Conservation (phyloP, 2,329 filamentous ascomycete genomes). For the Exophiala dermatitidis region DNA sequence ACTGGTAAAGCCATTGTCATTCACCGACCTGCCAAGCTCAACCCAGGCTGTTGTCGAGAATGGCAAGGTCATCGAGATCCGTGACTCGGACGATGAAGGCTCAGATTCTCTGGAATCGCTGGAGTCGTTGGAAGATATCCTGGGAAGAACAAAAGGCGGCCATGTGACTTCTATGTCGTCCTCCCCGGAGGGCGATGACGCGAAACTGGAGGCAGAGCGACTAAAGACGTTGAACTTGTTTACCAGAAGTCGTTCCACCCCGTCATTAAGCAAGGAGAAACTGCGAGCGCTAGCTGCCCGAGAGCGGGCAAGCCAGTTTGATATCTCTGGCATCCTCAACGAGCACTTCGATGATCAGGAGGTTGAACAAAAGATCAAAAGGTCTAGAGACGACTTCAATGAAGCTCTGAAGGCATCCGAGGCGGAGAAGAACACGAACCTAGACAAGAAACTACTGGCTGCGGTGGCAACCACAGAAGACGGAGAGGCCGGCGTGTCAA, state of each 20-base stretch:
- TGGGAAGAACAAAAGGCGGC: conserved; percentile 29
- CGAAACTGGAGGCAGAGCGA: conserved; percentile 21
- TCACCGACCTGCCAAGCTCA: conserved; percentile 23
- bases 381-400: conserved; percentile 32
- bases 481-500: conserved; percentile 35
- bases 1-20: conserved; percentile 29
- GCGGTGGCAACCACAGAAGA: conserved; percentile 40
- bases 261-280: conserved; percentile 21
- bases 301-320: conserved; percentile 19
- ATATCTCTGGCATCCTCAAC: conserved; percentile 43
- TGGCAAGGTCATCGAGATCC: conserved; percentile 47
- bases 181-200: conserved; percentile 16
- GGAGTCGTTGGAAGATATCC: conserved; percentile 49
- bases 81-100: conserved; percentile 60
- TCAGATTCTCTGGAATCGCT: conserved; percentile 51
- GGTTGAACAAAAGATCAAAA: conserved; percentile 47
- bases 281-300: conserved; percentile 22
- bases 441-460: conserved; percentile 38
- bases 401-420: conserved; percentile 14
- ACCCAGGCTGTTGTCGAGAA: conserved; percentile 51
- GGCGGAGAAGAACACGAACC: conserved; percentile 11
- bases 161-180: conserved; percentile 14
- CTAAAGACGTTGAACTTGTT: conserved; percentile 19
- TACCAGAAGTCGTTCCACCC: conserved; percentile 15
- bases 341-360: conserved; percentile 55